Conservation (phyloP, 2,329 filamentous ascomycete species). For the Cordyceps militaris region DNA sequence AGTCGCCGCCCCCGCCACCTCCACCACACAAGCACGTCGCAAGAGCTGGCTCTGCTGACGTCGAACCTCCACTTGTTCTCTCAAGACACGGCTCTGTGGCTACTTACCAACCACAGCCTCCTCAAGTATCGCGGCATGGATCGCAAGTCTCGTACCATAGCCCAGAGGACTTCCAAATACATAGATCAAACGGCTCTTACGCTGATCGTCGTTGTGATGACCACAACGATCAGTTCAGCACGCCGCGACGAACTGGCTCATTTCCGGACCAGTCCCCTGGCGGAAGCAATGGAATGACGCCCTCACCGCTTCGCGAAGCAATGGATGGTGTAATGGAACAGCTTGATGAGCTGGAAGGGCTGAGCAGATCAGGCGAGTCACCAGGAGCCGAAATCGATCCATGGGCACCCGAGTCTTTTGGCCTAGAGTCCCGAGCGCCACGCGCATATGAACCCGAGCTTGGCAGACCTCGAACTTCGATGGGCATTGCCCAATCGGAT, state of each 20-base stretch:
- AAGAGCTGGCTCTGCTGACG: slow-evolving; percentile 21
- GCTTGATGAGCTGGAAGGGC: slow-evolving; percentile 64
- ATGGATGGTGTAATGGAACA: slow-evolving; percentile 99
- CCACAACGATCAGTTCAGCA: slow-evolving; percentile 32
- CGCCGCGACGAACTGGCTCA: slow-evolving; percentile 54
- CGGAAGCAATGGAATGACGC: slow-evolving; percentile 59
- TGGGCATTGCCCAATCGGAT: slow-evolving; percentile 59
- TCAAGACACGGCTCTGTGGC: slow-evolving; percentile 30
- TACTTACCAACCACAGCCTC: slow-evolving; percentile 24
- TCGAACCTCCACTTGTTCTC: slow-evolving; percentile 19
- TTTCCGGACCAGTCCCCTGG: slow-evolving; percentile 58
- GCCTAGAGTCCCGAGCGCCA: slow-evolving; percentile 35
- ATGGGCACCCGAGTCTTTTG: slow-evolving; percentile 89
- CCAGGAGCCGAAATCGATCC: slow-evolving; percentile 57
- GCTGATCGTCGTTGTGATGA: slow-evolving; percentile 27
- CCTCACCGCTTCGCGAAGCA: slow-evolving; percentile 83
- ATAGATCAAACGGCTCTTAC: slow-evolving; percentile 35
- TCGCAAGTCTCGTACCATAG: slow-evolving; percentile 9
- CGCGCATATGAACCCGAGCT: slow-evolving; percentile 21
- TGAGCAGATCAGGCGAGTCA: slow-evolving; percentile 47
- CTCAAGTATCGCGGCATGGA: slow-evolving; percentile 11
- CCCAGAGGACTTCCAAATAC: slow-evolving; percentile 24
- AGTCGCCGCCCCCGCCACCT: slow-evolving; percentile 31
- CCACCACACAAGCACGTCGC: slow-evolving; percentile 18
- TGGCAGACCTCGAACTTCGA: slow-evolving; percentile 58